Evolutionary conservation across 2,329 filamentous ascomycete species (phyloP), one percentile per base, ranked within the genome.

Genomic region (Cyclaneusma minus): DNA sequence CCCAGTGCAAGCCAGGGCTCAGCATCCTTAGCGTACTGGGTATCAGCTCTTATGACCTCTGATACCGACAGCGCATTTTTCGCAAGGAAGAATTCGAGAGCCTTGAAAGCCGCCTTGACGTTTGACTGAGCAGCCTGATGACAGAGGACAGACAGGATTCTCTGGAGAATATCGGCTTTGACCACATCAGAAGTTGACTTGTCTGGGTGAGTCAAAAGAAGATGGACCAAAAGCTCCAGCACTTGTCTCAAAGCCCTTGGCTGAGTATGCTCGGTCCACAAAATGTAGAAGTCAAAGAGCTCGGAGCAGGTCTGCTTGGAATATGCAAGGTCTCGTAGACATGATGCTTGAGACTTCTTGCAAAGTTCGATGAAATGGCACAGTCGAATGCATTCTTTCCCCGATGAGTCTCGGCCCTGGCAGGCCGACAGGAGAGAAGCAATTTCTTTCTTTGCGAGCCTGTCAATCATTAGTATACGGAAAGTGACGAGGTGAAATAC

Each of bases 61-160:
- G 35, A 10, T 38, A 37, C 25, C 49, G 44, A 6, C 48, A 38
- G 13, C 8, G 73, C 55, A 3, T 56, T 52, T 44, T 78, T 82
- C 24, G 58, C 53, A 3, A 83, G 43, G 30, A 83, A 64, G 39
- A 73, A 63, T 24, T 77, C 70, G 19, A 82, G 52, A 10, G 65
- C 65, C 41, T 74, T 72, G 33, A 83, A 63, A 5, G 73, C 68
- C 18, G 76, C 76, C 44, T 82, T 82, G 21, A 72, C 69, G 27
- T 74, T 58, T 7, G 71, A 64, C 35, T 67, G 71, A 10, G 69
- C 59, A 17, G 68, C 68, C 32, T 66, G 59, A 30, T 67, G 62
- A 13, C 62, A 58, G 21, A 80, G 60, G 9, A 75, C 67, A 2
- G 64, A 61, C 10, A 78, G 41, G 5, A 73, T 56, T 4, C 54